These are phyloP conservation scores for Rhynchospora pubera DNA, from an alignment of 176 grass and related monocot genomes.

Conservation along the genomic window DNA sequence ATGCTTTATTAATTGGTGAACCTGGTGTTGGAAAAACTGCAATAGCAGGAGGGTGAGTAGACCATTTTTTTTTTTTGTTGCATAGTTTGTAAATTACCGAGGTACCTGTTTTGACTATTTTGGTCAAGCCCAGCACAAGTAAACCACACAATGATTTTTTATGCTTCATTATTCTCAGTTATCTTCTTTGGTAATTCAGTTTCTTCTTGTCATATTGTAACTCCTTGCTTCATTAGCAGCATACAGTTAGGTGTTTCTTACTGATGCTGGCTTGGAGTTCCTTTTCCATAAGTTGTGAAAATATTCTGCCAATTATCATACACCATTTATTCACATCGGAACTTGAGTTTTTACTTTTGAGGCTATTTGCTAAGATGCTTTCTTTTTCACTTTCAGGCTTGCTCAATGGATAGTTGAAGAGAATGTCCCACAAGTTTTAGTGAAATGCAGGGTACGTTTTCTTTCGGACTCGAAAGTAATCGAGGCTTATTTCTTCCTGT, in stretches of 20 bases:
- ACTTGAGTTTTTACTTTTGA: too few relatives aligned
- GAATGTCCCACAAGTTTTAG: conserved; percentile 88
- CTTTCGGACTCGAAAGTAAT: neutral
- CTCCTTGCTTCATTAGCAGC: neutral
- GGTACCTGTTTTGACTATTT: neutral
- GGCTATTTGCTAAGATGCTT: too few relatives aligned
- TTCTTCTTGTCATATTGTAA: neutral
- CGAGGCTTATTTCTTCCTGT: neutral
- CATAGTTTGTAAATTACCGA: neutral
- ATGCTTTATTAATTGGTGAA: conserved; percentile 98
- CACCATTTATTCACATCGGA: neutral
- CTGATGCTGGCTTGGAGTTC: neutral
- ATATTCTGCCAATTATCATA: neutral
- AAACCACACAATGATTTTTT: neutral
- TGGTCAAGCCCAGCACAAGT: neutral
- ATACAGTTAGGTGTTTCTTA: neutral
- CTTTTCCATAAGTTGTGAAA: neutral
- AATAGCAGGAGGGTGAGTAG: conserved; percentile 86
- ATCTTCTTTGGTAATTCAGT: neutral
- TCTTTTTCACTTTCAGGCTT: conserved; percentile 57
- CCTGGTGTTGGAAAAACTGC: conserved; percentile 98
- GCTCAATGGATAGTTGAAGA: conserved; percentile 97
- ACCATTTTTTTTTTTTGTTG: neutral
- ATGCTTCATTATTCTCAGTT: neutral
- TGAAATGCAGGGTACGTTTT: conserved; percentile 66